These are phyloP conservation scores for Proliferodiscus dingleyae DNA, from an alignment of 2,329 filamentous ascomycete species.

Conservation along the genomic window DNA sequence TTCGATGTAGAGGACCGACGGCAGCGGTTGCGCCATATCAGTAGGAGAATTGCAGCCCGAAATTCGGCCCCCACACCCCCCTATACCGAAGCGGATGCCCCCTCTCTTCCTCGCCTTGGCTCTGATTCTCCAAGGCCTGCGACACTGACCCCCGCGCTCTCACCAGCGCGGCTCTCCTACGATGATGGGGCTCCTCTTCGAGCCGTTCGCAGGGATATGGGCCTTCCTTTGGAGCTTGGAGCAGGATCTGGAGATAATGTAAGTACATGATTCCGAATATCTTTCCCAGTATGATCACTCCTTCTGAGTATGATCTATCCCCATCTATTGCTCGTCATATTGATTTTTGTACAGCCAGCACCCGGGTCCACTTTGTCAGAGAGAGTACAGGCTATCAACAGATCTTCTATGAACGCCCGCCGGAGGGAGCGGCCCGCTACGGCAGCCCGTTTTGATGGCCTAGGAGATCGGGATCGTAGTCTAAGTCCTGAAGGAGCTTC, in stretches of 20 bases:
- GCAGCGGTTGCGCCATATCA: slow-evolving; percentile 16
- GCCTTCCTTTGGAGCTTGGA: too few species aligned
- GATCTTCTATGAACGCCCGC: slow-evolving; percentile 12
- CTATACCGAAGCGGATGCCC: slow-evolving; percentile 20
- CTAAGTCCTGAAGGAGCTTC: slow-evolving; percentile 63
- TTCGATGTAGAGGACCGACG: slow-evolving; percentile 18
- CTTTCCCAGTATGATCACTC: not conserved
- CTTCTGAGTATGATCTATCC: not conserved
- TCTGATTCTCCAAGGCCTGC: slow-evolving; percentile 16
- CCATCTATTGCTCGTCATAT: not conserved
- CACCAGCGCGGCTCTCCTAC: slow-evolving; percentile 9
- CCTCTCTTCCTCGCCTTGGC: slow-evolving; percentile 12
- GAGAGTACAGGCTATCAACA: slow-evolving; percentile 15
- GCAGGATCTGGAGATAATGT: not conserved
- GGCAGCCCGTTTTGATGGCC: slow-evolving; percentile 53
- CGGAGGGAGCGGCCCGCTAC: slow-evolving; percentile 9
- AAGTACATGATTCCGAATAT: not conserved
- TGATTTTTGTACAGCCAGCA: not conserved
- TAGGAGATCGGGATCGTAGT: slow-evolving; percentile 81
- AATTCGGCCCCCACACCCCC: slow-evolving; percentile 23
- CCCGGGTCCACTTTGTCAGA: slow-evolving; percentile 12
- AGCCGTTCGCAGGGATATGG: too few species aligned
- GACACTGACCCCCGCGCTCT: slow-evolving; percentile 17
- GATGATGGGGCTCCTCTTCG: slow-evolving; percentile 2
- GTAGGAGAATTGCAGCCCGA: slow-evolving; percentile 18